Evolutionary conservation across 352 stramenopile species (phyloP).

Genomic region (Peronospora farinosa): DNA sequence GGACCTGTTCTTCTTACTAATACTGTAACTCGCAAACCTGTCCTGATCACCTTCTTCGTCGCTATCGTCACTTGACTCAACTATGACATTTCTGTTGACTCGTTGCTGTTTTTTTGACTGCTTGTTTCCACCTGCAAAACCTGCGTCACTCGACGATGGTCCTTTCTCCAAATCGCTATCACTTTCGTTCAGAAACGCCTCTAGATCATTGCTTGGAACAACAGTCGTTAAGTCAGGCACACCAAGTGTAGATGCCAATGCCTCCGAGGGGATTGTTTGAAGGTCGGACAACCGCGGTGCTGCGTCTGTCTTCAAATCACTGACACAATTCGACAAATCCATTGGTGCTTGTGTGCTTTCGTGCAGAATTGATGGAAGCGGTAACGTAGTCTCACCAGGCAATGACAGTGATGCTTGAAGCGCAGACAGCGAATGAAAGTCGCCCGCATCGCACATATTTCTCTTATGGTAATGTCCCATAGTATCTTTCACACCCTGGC

Average conservation of each 20-base stretch:
- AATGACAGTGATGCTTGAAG: slow-evolving; percentile 23
- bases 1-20: slow-evolving; percentile 34
- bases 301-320: neutral
- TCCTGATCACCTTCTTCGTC: slow-evolving; percentile 24
- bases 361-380: neutral
- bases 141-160: slow-evolving; percentile 1
- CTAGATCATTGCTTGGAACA: slow-evolving; percentile 35
- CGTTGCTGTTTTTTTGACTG: neutral
- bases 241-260: neutral
- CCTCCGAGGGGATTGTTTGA: neutral
- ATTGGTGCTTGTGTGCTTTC: slow-evolving; percentile 2
- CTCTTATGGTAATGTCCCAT: slow-evolving; percentile 14
- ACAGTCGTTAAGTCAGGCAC: slow-evolving; percentile 13
- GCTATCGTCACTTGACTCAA: slow-evolving; percentile 32
- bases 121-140: neutral
- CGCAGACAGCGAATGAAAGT: slow-evolving; percentile 16
- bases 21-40: slow-evolving; percentile 49
- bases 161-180: slow-evolving; percentile 44
- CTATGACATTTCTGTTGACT: neutral
- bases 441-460: slow-evolving; percentile 8
- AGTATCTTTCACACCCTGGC: neutral
- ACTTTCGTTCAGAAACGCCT: slow-evolving; percentile 60
- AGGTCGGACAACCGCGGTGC: slow-evolving; percentile 17
- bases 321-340: slow-evolving; percentile 6
- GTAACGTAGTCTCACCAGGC: neutral